Evolutionary conservation across 371 early-diverging fungal genomes (phyloP), one percentile per base, ranked within the genome.

Genomic region (Mucor saturninus): DNA sequence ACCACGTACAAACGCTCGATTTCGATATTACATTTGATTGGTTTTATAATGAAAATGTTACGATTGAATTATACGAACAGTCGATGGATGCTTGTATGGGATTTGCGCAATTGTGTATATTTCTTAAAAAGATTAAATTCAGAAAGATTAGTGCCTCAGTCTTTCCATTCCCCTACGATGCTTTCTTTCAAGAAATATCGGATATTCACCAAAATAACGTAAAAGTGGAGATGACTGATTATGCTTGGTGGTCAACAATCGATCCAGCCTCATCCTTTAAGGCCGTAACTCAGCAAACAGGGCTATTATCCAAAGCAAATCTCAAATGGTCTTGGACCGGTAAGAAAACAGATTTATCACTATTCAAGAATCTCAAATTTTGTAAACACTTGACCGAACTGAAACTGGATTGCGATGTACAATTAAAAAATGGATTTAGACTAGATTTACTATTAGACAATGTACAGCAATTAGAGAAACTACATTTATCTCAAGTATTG

Each of bases 21-120:
- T 65, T 70, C 39, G 62, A 70, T 42, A 49, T 70, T 51, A 70
- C 66, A 30, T 70, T 70, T 58, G 70, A 70, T 32, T 70, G 70
- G 70, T 55, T 70, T 43, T 65, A 65, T 38, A 53, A 70, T 5
- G 66, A 70, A 2, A 56, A 65, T 51, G 64, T 68, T 10, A 65
- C 70, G 6, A 55, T 65, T 29, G 65, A 70, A 40, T 13, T 59
- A 4, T 70, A 65, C 35, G 66, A 70, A 35, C 56, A 65, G 30
- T 65, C 62, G 0, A 65, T 70, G 62, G 66, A 70, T 62, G 70
- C 70, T 5, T 70, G 61, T 46, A 70, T 70, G 65, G 66, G 70
- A 11, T 65, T 70, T 46, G 65, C 70, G 3, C 70, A 70, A 48
- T 50, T 70, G 6, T 65, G 70, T 31, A 61, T 61, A 14, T 65